Evolutionary conservation across 805 yeast species (phyloP).

Genomic region (Phaffomyces opuntiae): DNA sequence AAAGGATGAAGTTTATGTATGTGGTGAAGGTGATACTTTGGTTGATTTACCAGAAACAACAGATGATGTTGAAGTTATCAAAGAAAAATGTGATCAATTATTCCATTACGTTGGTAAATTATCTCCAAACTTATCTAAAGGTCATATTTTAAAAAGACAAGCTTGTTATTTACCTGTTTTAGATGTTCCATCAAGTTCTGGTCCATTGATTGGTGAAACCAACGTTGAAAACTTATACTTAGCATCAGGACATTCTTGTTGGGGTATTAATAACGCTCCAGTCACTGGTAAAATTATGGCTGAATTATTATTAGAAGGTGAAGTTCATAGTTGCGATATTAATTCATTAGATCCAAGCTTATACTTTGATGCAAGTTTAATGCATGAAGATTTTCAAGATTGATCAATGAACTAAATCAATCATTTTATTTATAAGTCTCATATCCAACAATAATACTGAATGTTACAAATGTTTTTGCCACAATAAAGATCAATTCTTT

Average conservation of each 20-base stretch:
- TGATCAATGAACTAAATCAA: neutral
- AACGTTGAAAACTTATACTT: constrained; percentile 71
- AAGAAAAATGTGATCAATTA: constrained; percentile 81
- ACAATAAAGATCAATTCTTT: too few species aligned
- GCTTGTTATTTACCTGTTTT: constrained; percentile 95
- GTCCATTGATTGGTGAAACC: constrained; percentile 92
- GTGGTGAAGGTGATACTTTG: constrained; percentile 93
- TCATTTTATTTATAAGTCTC: too few species aligned
- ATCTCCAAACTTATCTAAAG: constrained; percentile 61
- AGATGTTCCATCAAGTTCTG: constrained; percentile 86
- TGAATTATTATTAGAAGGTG: constrained; percentile 81
- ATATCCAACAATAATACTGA: too few species aligned
- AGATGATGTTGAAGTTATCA: constrained; percentile 84
- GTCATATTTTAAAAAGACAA: constrained; percentile 74
- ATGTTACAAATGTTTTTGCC: too few species aligned
- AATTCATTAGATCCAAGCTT: constrained; percentile 78
- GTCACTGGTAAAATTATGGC: constrained; percentile 93
- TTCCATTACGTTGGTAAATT: constrained; percentile 75
- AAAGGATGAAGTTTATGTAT: constrained; percentile 90
- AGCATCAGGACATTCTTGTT: constrained; percentile 94
- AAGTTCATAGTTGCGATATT: constrained; percentile 68
- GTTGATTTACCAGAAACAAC: constrained; percentile 91
- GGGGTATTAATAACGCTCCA: constrained; percentile 98
- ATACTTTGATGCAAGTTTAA: constrained; percentile 68
- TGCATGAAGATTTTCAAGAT: constrained; percentile 12